Conservation (phyloP, 345 rosid genomes). For the Eucalyptus pumila region DNA sequence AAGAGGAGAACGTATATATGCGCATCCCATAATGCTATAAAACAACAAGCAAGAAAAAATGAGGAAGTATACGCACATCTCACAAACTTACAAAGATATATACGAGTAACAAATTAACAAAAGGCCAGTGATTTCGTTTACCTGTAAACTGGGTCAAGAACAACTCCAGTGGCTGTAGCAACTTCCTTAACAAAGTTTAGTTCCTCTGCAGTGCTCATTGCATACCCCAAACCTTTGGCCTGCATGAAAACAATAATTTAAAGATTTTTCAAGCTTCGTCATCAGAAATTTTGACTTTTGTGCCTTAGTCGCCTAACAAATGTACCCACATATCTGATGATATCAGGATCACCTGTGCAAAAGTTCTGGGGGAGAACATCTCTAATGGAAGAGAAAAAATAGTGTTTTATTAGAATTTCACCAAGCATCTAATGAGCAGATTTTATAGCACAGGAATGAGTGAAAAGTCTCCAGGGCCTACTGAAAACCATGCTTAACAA, state of each 20-base stretch:
- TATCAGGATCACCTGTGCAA: background rate
- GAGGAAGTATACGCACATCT: background rate
- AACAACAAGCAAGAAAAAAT: background rate
- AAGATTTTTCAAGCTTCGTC: background rate
- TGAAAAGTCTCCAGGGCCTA: background rate
- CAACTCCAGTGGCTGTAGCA: constrained; percentile 63
- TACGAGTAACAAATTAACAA: background rate
- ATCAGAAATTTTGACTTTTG: background rate
- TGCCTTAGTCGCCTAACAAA: background rate
- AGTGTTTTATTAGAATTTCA: background rate
- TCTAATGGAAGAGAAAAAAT: background rate
- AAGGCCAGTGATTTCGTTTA: background rate
- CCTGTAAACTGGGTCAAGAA: constrained; percentile 97
- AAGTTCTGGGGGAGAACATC: background rate
- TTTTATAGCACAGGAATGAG: background rate
- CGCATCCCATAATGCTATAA: background rate
- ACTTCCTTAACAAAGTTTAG: constrained; percentile 71
- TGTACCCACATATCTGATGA: background rate
- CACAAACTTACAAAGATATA: background rate
- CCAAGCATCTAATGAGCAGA: background rate
- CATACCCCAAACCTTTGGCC: constrained; percentile 93
- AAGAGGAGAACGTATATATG: background rate
- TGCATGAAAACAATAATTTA: constrained; percentile 1
- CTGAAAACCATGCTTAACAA: background rate
- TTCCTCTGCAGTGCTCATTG: constrained; percentile 69